phyloP scores from a whole-genome alignment of 106 monocot genomes.

The Apostasia ramifera region DNA sequence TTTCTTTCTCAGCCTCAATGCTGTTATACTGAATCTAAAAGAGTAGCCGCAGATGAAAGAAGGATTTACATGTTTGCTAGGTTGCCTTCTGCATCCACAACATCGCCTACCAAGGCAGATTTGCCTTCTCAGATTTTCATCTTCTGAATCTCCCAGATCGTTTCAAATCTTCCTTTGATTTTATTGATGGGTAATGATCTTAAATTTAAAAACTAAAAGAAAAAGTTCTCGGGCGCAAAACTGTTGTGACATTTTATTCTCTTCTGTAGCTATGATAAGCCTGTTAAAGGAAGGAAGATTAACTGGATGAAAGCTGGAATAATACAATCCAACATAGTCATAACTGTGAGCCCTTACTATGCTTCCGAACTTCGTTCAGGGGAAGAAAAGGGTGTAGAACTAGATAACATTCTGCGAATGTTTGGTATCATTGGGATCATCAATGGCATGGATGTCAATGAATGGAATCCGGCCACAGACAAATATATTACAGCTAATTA shows the following conservation, averaged over 20 bases:
- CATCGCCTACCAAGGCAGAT: slow-evolving; percentile 89
- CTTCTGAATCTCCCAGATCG: slow-evolving; percentile 64
- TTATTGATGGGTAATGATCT: slow-evolving; percentile 67
- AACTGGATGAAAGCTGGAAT: slow-evolving; percentile 97
- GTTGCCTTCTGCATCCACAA: slow-evolving; percentile 93
- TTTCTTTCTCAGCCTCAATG: background rate
- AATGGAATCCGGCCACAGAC: slow-evolving; percentile 80
- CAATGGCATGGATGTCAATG: slow-evolving; percentile 83
- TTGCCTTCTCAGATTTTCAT: slow-evolving; percentile 55
- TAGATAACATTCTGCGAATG: slow-evolving; percentile 33
- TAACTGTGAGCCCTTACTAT: slow-evolving; percentile 86
- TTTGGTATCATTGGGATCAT: slow-evolving; percentile 51
- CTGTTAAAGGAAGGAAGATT: slow-evolving; percentile 86
- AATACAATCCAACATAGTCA: slow-evolving; percentile 43
- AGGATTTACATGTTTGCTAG: slow-evolving; percentile 25
- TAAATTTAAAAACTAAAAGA: background rate
- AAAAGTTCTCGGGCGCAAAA: background rate
- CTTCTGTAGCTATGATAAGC: slow-evolving; percentile 60
- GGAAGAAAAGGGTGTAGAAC: slow-evolving; percentile 56
- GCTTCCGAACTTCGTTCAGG: slow-evolving; percentile 72
- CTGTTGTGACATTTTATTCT: background rate
- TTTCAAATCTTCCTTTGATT: slow-evolving; percentile 80
- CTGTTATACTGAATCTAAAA: background rate
- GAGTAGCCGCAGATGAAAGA: background rate
- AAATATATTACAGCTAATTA: slow-evolving; percentile 72